These are phyloP conservation scores for Annona cherimola DNA, from an alignment of 164 flowering plant genomes.

Conservation along the genomic window DNA sequence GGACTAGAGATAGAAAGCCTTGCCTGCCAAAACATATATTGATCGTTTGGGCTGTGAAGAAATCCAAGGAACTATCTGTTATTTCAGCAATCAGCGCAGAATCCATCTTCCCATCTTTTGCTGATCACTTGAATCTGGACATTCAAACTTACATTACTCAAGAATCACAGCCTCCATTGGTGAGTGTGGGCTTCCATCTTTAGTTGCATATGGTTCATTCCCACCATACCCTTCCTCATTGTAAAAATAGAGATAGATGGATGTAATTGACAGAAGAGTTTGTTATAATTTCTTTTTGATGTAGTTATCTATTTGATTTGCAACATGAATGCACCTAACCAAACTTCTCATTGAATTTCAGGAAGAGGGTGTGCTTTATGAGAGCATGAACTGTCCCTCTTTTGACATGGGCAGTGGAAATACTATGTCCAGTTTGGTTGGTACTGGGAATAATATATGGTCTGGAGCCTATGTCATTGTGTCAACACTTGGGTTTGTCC, in stretches of 20 bases:
- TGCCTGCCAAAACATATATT: conserved; percentile 55
- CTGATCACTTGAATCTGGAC: conserved; percentile 49
- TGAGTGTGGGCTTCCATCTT: conserved; percentile 17
- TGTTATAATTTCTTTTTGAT: background rate
- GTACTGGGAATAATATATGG: conserved; percentile 77
- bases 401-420: conserved; percentile 28
- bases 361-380: conserved; percentile 57
- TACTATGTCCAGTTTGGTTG: conserved; percentile 73
- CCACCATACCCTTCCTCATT: background rate
- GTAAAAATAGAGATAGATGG: background rate
- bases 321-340: background rate
- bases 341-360: conserved; percentile 21
- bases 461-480: conserved; percentile 51
- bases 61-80: conserved; percentile 67
- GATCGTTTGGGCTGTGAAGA: conserved; percentile 84
- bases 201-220: background rate
- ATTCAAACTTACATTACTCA: conserved; percentile 68
- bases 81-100: conserved; percentile 45
- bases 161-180: conserved; percentile 72
- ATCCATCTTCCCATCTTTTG: conserved; percentile 53
- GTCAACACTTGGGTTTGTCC: conserved; percentile 59
- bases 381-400: conserved; percentile 18
- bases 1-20: conserved; percentile 43
- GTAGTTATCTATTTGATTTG: background rate
- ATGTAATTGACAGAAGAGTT: background rate